Evolutionary conservation across 129 eudicot species (phyloP).

Genomic region (Chrysanthemum lavandulifolium): DNA sequence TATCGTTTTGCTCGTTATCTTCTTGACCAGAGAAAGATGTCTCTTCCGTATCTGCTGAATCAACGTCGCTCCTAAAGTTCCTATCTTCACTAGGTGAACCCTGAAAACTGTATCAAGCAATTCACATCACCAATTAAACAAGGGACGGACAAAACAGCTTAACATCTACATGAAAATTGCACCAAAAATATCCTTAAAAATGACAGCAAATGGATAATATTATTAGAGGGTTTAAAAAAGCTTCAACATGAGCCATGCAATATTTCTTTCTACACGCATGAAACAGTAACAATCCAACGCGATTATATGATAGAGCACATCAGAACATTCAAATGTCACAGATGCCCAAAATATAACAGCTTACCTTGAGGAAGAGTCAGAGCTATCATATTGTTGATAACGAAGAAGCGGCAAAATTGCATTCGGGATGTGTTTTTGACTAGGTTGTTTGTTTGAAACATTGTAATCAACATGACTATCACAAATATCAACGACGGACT

Average conservation of each 20-base stretch:
- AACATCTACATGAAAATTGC: background rate
- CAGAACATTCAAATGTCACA: background rate
- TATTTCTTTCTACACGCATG: background rate
- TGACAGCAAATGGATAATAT: background rate
- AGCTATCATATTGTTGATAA: slow-evolving; percentile 72
- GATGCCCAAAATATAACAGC: slow-evolving; percentile 15
- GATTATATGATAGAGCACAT: too few relatives aligned
- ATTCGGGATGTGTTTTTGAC: slow-evolving; percentile 58
- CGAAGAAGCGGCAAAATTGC: slow-evolving; percentile 67
- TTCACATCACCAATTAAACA: slow-evolving; percentile 2
- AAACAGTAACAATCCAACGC: background rate
- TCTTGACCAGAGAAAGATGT: slow-evolving; percentile 86
- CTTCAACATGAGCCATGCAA: background rate
- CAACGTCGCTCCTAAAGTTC: slow-evolving; percentile 67
- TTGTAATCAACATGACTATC: slow-evolving; percentile 34
- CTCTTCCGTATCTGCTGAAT: slow-evolving; percentile 77
- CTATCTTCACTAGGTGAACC: slow-evolving; percentile 85
- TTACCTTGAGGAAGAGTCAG: slow-evolving; percentile 89
- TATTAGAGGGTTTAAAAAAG: background rate
- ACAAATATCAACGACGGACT: slow-evolving; percentile 24
- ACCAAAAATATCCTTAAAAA: slow-evolving; percentile 7
- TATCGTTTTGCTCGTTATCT: slow-evolving; percentile 62
- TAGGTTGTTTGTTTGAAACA: slow-evolving; percentile 35
- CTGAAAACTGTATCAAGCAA: slow-evolving; percentile 58
- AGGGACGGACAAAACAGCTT: background rate